These are phyloP conservation scores for Jamesozyma jinghongensis DNA, from an alignment of 805 yeast species.

Conservation along the genomic window DNA sequence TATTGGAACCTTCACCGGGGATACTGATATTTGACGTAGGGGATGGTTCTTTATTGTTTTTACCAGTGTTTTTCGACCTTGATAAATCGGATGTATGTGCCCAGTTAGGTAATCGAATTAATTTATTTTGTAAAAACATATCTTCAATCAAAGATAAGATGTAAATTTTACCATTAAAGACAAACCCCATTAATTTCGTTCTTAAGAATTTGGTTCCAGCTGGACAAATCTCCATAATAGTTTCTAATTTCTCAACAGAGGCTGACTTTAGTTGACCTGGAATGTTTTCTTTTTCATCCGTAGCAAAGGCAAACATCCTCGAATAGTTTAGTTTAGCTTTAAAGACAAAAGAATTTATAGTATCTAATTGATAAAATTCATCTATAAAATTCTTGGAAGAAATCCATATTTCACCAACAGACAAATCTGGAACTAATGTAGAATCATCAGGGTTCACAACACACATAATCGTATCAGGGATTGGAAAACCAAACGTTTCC, in stretches of 20 bases:
- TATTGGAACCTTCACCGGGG: neutral
- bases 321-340: slow-evolving; percentile 27
- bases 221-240: slow-evolving; percentile 24
- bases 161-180: slow-evolving; percentile 77
- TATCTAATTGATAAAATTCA: slow-evolving; percentile 30
- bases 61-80: slow-evolving; percentile 8
- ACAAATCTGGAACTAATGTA: slow-evolving; percentile 59
- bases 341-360: slow-evolving; percentile 30
- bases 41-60: neutral
- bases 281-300: slow-evolving; percentile 4
- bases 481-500: slow-evolving; percentile 88
- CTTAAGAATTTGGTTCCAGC: slow-evolving; percentile 47
- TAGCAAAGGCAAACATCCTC: slow-evolving; percentile 19
- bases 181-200: slow-evolving; percentile 86
- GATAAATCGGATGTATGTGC: slow-evolving; percentile 29
- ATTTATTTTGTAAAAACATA: slow-evolving; percentile 58
- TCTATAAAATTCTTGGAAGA: slow-evolving; percentile 82
- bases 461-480: slow-evolving; percentile 90
- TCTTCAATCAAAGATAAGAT: slow-evolving; percentile 89
- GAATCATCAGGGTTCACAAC: slow-evolving; percentile 90
- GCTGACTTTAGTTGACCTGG: neutral
- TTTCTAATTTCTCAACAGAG: slow-evolving; percentile 19
- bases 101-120: slow-evolving; percentile 29
- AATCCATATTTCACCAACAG: slow-evolving; percentile 97
- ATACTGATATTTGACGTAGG: neutral